phyloP scores from a whole-genome alignment of 1,284 basidiomycete genomes.

The Coniferiporia sulphurascens region DNA sequence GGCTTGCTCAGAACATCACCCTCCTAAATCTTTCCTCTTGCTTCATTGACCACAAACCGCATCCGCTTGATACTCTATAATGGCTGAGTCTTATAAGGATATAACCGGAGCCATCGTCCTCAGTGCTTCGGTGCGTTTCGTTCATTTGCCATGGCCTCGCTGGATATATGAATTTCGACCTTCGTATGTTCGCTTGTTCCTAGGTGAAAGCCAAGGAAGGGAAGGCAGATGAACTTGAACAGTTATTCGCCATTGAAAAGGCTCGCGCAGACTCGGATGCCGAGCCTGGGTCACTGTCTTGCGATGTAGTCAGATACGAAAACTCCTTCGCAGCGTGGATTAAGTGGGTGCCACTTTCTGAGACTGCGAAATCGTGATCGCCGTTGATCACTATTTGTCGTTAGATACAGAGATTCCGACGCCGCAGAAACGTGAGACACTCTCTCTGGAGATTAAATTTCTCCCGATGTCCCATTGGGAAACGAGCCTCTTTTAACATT shows the following conservation, averaged over 20 bases:
- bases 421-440: no score
- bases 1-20: no score
- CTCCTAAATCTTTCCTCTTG: no score
- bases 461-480: no score
- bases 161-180: not conserved
- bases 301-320: not conserved
- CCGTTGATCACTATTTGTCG: no score
- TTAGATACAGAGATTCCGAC: no score
- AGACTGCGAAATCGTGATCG: no score
- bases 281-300: not conserved
- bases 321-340: not conserved
- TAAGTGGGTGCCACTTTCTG: not conserved
- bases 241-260: not conserved
- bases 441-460: no score
- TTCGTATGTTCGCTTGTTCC: not conserved
- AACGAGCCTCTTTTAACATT: no score
- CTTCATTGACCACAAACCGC: no score
- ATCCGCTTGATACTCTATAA: no score
- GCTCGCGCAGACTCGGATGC: not conserved
- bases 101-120: not conserved
- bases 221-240: not conserved
- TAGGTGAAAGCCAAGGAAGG: not conserved
- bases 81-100: not conserved
- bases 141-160: not conserved
- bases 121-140: not conserved